Evolutionary conservation across 805 yeast species (phyloP), one percentile per base, ranked within the genome.

Genomic region (Wickerhamiella dianesei): DNA sequence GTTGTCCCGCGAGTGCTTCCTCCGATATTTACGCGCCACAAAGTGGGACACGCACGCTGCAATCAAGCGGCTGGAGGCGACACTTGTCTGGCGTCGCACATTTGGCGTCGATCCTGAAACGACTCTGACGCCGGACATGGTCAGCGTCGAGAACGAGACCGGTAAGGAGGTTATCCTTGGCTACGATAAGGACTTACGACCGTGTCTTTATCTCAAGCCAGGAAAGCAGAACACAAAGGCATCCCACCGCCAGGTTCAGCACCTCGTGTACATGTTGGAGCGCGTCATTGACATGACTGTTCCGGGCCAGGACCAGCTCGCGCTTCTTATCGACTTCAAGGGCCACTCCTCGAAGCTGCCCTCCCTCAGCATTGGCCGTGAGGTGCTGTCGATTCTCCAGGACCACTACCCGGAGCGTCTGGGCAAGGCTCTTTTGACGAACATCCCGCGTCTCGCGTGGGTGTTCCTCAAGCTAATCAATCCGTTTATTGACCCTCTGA

Each of bases 391-490:
- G 63, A 92, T 92, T 61, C 70, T 92, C 56, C 99, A 92, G 66
- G 87, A 94, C 12, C 99, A 92, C 64, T 92, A 92, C 63, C 98
- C 98, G 3, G 99, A 92, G 63, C 76, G 99, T 58, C 71, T 92
- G 50, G 99, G 99, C 37, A 82, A 80, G 60, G 96, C 96, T 0
- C 71, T 88, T 43, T 71, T 92, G 46, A 84, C 94, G 43, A 89
- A 92, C 64, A 87, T 92, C 54, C 97, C 97, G 13, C 83, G 92
- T 76, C 66, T 88, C 47, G 97, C 88, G 4, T 83, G 95, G 84
- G 80, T 95, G 8, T 92, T 92, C 58, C 68, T 92, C 55, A 88
- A 83, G 67, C 68, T 92, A 52, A 88, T 89, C 53, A 85, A 84
- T 57, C 98, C 99, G 3, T 92, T 92, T 63, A 92, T 92, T 53